phyloP scores from a whole-genome alignment of 139 green algal genomes.

The Chlamydomonas sp. region DNA sequence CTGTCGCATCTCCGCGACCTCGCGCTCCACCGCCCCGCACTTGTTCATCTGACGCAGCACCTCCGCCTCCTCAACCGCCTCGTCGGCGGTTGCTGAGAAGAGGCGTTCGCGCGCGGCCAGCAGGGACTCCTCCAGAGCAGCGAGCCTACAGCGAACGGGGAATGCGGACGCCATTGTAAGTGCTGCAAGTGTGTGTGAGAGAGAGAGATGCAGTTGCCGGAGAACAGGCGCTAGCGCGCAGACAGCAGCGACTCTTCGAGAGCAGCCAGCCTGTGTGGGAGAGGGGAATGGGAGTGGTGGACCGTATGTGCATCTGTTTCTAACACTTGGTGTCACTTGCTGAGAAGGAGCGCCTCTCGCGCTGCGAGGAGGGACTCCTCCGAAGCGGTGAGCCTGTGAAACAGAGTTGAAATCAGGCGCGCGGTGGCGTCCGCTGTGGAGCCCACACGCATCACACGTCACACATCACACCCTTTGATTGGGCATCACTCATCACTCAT shows the following conservation, averaged over 20 bases:
- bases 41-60: background rate
- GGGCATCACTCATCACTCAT: no score
- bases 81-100: background rate
- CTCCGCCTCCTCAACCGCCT: constrained; percentile 7
- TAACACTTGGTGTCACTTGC: background rate
- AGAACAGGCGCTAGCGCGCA: constrained; percentile 4
- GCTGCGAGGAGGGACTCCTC: constrained; percentile 41
- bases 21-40: constrained; percentile 6
- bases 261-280: no score
- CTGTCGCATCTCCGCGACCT: constrained; percentile 54
- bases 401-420: no score
- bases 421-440: no score
- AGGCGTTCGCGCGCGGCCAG: constrained; percentile 18
- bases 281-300: no score
- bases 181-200: no score
- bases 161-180: no score
- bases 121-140: constrained; percentile 45
- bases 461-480: no score
- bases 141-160: no score
- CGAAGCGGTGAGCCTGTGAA: constrained; percentile 47
- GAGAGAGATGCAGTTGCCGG: no score
- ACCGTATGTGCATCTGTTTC: no score
- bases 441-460: no score
- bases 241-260: constrained; percentile 46
- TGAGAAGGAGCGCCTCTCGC: constrained; percentile 2